Evolutionary conservation across 2,329 filamentous ascomycete genomes (phyloP).

Genomic region (Monosporascus sp.): DNA sequence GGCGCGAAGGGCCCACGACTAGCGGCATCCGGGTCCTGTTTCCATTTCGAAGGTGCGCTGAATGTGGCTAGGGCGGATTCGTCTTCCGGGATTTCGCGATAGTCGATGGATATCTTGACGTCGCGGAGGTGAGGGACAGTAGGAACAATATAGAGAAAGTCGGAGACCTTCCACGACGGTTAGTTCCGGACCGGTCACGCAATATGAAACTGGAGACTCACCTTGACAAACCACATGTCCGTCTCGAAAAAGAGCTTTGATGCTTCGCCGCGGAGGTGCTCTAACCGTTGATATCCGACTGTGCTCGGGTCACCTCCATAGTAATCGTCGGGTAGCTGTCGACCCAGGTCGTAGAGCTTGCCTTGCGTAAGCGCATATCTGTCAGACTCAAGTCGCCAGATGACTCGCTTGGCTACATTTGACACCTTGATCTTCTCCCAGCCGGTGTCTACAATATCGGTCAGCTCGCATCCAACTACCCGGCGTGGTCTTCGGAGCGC

Average conservation of each 20-base stretch:
- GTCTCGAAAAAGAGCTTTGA: conserved; percentile 50
- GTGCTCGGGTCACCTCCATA: conserved; percentile 42
- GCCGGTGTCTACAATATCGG: conserved; percentile 41
- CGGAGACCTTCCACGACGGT: conserved; percentile 44
- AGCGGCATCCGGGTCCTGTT: conserved; percentile 49
- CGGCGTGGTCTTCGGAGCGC: conserved; percentile 20
- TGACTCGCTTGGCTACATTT: conserved; percentile 47
- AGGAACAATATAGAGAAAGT: conserved; percentile 55
- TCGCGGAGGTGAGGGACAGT: conserved; percentile 53
- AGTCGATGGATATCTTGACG: conserved; percentile 51
- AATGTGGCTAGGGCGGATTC: conserved; percentile 40
- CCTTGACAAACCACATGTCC: conserved; percentile 65
- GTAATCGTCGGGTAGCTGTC: conserved; percentile 43
- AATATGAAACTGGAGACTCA: conserved; percentile 25
- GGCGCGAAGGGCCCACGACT: conserved; percentile 51
- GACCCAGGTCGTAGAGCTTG: conserved; percentile 47
- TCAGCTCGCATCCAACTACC: not conserved
- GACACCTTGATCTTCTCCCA: conserved; percentile 54
- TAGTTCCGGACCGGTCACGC: conserved; percentile 1
- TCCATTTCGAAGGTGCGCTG: conserved; percentile 49
- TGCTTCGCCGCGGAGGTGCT: conserved; percentile 44
- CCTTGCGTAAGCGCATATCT: conserved; percentile 50
- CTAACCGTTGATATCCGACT: conserved; percentile 37
- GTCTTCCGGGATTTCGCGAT: conserved; percentile 52
- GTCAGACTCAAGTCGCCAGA: conserved; percentile 56